Percentiles rank a stretch among this genome's conserved stretches.
Conservation (phyloP, 805 yeast genomes). For the Yarrowia sp. region DNA sequence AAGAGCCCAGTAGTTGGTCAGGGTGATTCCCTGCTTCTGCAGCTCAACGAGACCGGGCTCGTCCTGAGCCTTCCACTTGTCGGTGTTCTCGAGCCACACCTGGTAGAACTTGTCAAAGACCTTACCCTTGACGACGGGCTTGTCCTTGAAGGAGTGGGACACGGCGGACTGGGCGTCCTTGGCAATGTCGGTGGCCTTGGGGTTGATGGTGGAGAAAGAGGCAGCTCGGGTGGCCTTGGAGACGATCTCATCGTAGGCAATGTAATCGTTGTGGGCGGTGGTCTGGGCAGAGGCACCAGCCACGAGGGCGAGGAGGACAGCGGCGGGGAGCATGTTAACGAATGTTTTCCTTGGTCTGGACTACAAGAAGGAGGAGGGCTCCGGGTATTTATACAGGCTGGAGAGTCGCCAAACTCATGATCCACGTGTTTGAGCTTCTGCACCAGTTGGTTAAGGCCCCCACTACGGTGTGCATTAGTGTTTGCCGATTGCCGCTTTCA, state of each 20-base stretch:
- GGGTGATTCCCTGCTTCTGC: constrained; percentile 46
- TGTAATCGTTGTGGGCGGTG: constrained; percentile 22
- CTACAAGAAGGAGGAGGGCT: neutral
- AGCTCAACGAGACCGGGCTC: constrained; percentile 46
- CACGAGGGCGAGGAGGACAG: constrained; percentile 4
- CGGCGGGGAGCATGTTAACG: neutral
- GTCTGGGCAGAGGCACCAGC: constrained; percentile 22
- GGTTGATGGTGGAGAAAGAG: constrained; percentile 31
- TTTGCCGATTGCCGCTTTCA: neutral
- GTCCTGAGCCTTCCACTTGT: constrained; percentile 50
- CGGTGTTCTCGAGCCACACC: constrained; percentile 54
- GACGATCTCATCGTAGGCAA: constrained; percentile 10
- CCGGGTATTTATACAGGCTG: neutral
- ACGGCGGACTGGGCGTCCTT: constrained; percentile 39
- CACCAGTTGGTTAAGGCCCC: neutral
- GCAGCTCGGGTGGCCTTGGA: constrained; percentile 7
- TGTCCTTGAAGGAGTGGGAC: constrained; percentile 35
- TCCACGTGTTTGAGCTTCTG: neutral
- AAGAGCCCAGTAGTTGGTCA: constrained; percentile 52
- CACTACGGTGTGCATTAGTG: neutral
- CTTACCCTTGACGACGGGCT: constrained; percentile 44
- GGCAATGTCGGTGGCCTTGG: constrained; percentile 39
- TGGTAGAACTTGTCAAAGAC: constrained; percentile 44
- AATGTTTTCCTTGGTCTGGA: too few species aligned
- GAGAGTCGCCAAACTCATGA: neutral